Percentiles rank a stretch among this genome's conserved stretches.
Evolutionary conservation across 2,329 filamentous ascomycete genomes (phyloP).

Genomic region (Nakataea oryzae): DNA sequence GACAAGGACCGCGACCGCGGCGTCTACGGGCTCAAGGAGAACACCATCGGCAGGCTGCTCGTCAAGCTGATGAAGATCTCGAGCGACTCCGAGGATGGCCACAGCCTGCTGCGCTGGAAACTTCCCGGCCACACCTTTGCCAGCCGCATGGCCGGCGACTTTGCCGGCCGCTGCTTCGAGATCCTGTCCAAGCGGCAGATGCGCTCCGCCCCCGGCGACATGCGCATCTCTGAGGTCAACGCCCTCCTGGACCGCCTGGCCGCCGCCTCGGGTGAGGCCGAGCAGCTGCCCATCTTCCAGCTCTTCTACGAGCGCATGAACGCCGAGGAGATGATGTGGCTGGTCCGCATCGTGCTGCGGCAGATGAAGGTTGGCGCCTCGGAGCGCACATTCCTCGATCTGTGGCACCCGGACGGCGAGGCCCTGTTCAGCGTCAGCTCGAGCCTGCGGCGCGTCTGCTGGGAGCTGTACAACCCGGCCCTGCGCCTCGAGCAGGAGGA

Average conservation of each 20-base stretch:
- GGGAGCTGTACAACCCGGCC: constrained; percentile 73
- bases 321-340: constrained; percentile 84
- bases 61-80: constrained; percentile 89
- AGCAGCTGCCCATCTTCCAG: constrained; percentile 72
- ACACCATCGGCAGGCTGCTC: constrained; percentile 78
- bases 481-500: constrained; percentile 66
- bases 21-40: constrained; percentile 93
- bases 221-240: constrained; percentile 88
- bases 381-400: constrained; percentile 76
- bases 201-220: constrained; percentile 59
- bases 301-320: constrained; percentile 88
- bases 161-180: constrained; percentile 80
- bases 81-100: constrained; percentile 80
- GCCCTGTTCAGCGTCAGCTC: constrained; percentile 82
- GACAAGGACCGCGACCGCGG: constrained; percentile 87
- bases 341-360: constrained; percentile 84
- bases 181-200: constrained; percentile 77
- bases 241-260: constrained; percentile 71
- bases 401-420: constrained; percentile 73
- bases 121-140: constrained; percentile 60
- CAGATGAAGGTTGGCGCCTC: constrained; percentile 67
- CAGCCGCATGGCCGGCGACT: constrained; percentile 71
- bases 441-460: constrained; percentile 82
- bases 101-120: constrained; percentile 85
- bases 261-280: constrained; percentile 65